phyloP scores from a whole-genome alignment of 2,329 filamentous ascomycete genomes.

The Gaeumannomyces sp. region DNA sequence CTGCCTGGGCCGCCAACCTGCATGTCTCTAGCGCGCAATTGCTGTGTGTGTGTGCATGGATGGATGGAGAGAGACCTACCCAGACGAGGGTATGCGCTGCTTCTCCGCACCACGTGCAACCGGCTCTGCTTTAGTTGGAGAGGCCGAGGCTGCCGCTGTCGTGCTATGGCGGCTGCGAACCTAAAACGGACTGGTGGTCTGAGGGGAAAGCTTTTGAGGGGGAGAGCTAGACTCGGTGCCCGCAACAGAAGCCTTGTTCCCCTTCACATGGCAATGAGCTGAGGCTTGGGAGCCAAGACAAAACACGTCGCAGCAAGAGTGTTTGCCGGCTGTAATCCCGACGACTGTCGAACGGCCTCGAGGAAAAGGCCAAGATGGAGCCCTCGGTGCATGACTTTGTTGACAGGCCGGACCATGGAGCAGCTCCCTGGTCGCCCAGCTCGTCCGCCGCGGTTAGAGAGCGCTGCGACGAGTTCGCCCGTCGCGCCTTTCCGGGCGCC shows the following conservation, averaged over 20 bases:
- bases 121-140: no score
- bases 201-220: background rate
- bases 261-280: background rate
- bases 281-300: background rate
- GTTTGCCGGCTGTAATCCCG: no score
- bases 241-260: background rate
- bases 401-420: background rate
- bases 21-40: no score
- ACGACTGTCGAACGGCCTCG: no score
- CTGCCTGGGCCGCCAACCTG: no score
- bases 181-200: background rate
- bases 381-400: background rate
- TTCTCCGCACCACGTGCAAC: background rate
- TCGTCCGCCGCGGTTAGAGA: background rate
- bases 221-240: background rate
- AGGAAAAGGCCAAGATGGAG: background rate
- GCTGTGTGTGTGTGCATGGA: no score
- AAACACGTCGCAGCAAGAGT: background rate
- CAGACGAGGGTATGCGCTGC: background rate
- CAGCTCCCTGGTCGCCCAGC: background rate
- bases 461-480: constrained; percentile 10
- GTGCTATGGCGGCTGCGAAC: background rate
- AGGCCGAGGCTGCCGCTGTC: background rate
- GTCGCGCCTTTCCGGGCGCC: background rate
- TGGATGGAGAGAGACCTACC: no score